Conservation (phyloP, 2,329 filamentous ascomycete species). For the Penicillium sp. region DNA sequence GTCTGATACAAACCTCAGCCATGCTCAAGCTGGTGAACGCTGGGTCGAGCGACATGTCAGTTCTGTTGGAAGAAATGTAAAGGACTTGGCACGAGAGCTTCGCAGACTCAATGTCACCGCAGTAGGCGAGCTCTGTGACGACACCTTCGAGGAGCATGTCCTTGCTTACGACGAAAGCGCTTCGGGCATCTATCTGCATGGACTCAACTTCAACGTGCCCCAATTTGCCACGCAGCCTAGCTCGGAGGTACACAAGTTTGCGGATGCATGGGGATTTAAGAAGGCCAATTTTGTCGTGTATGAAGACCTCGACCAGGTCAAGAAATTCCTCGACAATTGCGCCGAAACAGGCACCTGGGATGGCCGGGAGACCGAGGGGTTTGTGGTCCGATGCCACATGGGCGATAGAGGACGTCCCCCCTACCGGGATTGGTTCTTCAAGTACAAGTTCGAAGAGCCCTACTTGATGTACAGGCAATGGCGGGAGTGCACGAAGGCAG, state of each 20-base stretch:
- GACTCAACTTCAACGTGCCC: slow-evolving; percentile 90
- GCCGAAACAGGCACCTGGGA: slow-evolving; percentile 83
- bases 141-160: slow-evolving; percentile 93
- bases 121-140: slow-evolving; percentile 91
- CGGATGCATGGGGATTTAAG: slow-evolving; percentile 84
- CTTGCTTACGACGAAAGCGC: slow-evolving; percentile 76
- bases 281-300: slow-evolving; percentile 74
- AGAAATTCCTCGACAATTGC: slow-evolving; percentile 69
- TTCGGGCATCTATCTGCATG: slow-evolving; percentile 88
- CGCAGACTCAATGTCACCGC: slow-evolving; percentile 79
- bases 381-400: slow-evolving; percentile 83
- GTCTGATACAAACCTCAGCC: slow-evolving; percentile 62
- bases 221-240: slow-evolving; percentile 82
- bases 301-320: slow-evolving; percentile 64
- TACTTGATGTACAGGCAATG: slow-evolving; percentile 98
- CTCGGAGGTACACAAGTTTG: slow-evolving; percentile 75
- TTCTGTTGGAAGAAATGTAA: slow-evolving; percentile 60
- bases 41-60: slow-evolving; percentile 74
- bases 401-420: slow-evolving; percentile 41
- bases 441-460: slow-evolving; percentile 98
- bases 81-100: slow-evolving; percentile 68
- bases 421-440: slow-evolving; percentile 97
- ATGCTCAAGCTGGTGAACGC: slow-evolving; percentile 71
- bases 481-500: slow-evolving; percentile 87
- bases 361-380: slow-evolving; percentile 89